These are phyloP conservation scores for Nevesoporus exiguus DNA, from an alignment of 768 basidiomycete genomes.

Conservation along the genomic window DNA sequence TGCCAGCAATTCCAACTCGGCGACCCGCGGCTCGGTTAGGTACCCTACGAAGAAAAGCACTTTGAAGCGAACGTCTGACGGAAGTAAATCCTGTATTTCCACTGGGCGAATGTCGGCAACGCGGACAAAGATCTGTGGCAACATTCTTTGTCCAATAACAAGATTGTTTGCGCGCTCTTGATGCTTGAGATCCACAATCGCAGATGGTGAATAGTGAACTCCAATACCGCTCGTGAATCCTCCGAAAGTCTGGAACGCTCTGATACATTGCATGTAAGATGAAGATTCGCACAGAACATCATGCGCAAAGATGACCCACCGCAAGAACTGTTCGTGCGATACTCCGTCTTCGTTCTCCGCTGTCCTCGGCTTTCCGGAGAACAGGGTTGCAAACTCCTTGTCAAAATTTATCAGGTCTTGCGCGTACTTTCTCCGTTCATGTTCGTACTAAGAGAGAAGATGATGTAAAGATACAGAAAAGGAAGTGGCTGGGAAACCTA, in stretches of 20 bases:
- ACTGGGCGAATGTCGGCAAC: slow-evolving; percentile 36
- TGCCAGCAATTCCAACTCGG: slow-evolving; percentile 26
- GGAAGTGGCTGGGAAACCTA: slow-evolving; percentile 18
- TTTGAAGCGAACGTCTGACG: slow-evolving; percentile 38
- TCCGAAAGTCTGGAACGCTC: slow-evolving; percentile 38
- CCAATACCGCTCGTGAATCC: slow-evolving; percentile 38
- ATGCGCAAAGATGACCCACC: slow-evolving; percentile 14
- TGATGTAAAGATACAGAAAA: neutral
- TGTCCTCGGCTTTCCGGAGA: slow-evolving; percentile 63
- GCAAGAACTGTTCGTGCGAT: slow-evolving; percentile 35
- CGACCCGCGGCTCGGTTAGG: slow-evolving; percentile 19
- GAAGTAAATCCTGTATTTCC: slow-evolving; percentile 42
- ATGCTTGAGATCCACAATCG: slow-evolving; percentile 32
- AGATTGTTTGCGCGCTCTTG: slow-evolving; percentile 33
- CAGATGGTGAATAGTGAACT: slow-evolving; percentile 38
- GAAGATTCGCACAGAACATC: neutral
- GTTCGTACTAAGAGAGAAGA: slow-evolving; percentile 54
- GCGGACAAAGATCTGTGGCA: slow-evolving; percentile 34
- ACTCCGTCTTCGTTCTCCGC: slow-evolving; percentile 35
- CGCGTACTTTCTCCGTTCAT: slow-evolving; percentile 64
- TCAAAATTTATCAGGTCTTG: slow-evolving; percentile 74
- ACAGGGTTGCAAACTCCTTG: slow-evolving; percentile 58
- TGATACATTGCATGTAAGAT: slow-evolving; percentile 13
- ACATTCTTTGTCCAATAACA: slow-evolving; percentile 38
- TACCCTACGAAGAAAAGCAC: slow-evolving; percentile 35